These are phyloP conservation scores for Rhinocladiella mackenziei DNA, from an alignment of 2,329 filamentous ascomycete species.

Conservation along the genomic window DNA sequence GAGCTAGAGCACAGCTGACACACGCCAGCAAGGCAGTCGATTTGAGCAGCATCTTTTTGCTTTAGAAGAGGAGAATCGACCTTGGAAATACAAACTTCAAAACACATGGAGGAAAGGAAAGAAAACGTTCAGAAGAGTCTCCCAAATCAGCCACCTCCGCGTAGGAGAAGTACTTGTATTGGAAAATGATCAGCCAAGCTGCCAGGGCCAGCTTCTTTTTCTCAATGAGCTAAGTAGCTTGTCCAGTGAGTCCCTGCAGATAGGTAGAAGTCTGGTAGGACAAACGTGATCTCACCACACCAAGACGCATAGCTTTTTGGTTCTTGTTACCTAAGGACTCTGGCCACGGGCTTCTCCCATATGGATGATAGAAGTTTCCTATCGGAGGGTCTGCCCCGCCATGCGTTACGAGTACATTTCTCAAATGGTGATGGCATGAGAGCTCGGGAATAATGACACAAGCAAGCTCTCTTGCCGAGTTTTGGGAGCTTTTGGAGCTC, in stretches of 20 bases:
- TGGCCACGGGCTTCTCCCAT: slow-evolving; percentile 7
- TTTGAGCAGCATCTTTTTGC: slow-evolving; percentile 26
- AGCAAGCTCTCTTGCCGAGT: too few relatives aligned
- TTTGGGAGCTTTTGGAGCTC: background rate
- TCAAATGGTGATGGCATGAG: slow-evolving; percentile 3
- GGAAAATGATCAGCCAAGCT: slow-evolving; percentile 12
- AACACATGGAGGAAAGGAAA: background rate
- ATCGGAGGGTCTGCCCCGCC: slow-evolving; percentile 1
- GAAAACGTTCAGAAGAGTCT: background rate
- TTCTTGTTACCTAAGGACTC: slow-evolving; percentile 19
- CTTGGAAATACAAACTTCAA: background rate
- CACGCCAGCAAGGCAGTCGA: slow-evolving; percentile 34
- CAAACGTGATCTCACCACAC: too few relatives aligned
- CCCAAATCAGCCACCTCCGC: background rate
- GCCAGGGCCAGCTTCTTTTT: slow-evolving; percentile 1
- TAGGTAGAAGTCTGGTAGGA: background rate
- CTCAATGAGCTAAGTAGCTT: slow-evolving; percentile 7
- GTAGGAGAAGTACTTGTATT: slow-evolving; percentile 4
- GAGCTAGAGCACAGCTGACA: slow-evolving; percentile 54
- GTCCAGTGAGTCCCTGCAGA: too few relatives aligned
- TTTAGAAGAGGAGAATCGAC: background rate
- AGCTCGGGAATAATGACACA: too few relatives aligned
- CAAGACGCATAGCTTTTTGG: slow-evolving; percentile 6
- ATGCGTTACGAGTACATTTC: background rate
- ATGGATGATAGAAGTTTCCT: slow-evolving; percentile 1